A percentile compares a stretch with the other conserved stretches of the same genome.
Evolutionary conservation across 495 filamentous ascomycete genomes (phyloP).

Genomic region (Coniosporium apollinis): DNA sequence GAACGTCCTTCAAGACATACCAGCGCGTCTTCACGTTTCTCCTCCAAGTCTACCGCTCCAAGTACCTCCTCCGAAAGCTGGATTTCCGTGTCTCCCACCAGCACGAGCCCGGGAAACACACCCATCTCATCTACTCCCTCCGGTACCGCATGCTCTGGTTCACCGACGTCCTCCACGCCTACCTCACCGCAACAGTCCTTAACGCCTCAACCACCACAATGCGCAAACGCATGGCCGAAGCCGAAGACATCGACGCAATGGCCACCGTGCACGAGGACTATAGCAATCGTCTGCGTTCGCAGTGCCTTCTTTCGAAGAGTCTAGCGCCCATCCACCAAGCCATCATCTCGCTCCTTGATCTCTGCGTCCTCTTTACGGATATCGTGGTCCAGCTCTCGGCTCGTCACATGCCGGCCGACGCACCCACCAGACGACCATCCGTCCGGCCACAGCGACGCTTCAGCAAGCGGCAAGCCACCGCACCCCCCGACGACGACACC

Average conservation of each 20-base stretch:
- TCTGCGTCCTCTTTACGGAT: conserved; percentile 32
- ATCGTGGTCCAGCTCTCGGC: neutral
- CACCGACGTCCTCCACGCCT: conserved; percentile 51
- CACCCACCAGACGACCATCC: too few species aligned
- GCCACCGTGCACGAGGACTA: conserved; percentile 48
- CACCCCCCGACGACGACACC: too few species aligned
- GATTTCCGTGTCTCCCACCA: conserved; percentile 19
- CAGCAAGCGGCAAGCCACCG: too few species aligned
- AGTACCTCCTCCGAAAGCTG: conserved; percentile 45
- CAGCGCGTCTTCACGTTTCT: conserved; percentile 56
- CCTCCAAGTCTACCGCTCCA: conserved; percentile 60
- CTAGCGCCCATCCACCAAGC: conserved; percentile 20
- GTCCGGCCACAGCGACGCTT: too few species aligned
- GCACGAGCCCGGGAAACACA: conserved; percentile 9
- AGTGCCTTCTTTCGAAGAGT: conserved; percentile 43
- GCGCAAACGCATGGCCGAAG: conserved; percentile 31
- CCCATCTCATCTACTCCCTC: conserved; percentile 39
- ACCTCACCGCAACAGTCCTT: conserved; percentile 58
- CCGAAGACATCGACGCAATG: conserved; percentile 72
- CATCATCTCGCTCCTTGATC: conserved; percentile 24
- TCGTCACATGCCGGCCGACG: too few species aligned
- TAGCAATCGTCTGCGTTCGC: conserved; percentile 40
- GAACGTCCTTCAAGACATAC: conserved; percentile 43
- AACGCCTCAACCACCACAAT: conserved; percentile 37
- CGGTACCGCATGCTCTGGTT: conserved; percentile 71